Conservation (phyloP, 148 eudicot genomes). For the Spergularia bocconei region DNA sequence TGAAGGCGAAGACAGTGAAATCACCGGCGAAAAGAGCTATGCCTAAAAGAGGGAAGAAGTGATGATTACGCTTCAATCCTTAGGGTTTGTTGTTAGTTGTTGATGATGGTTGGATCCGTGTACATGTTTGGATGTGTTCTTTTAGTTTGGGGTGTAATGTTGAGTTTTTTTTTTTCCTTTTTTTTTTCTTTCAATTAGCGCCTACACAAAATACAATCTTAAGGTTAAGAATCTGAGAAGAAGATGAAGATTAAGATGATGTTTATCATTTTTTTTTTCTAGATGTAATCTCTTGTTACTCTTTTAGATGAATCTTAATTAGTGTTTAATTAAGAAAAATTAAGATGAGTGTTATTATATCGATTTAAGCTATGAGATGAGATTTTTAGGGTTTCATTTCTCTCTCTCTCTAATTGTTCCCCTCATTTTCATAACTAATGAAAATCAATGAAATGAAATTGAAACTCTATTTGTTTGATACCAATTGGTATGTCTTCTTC, state of each 20-base stretch:
- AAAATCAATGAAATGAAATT: not conserved
- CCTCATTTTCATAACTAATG: not conserved
- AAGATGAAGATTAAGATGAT: too few species aligned
- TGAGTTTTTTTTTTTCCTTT: conserved; percentile 9
- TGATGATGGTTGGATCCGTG: conserved; percentile 8
- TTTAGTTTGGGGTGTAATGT: conserved; percentile 22
- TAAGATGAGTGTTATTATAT: not conserved
- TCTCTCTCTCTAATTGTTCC: not conserved
- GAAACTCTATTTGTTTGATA: not conserved
- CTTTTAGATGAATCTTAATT: conserved; percentile 5
- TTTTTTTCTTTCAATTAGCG: conserved; percentile 16
- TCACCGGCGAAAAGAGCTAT: conserved; percentile 31
- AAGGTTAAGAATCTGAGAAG: not conserved
- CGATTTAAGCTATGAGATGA: conserved; percentile 20
- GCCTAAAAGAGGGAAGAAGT: conserved; percentile 38
- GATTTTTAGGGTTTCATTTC: conserved; percentile 10
- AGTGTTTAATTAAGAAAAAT: conserved; percentile 7
- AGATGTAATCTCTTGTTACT: conserved; percentile 5
- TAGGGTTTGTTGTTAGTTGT: conserved; percentile 13
- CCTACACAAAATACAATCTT: conserved; percentile 18
- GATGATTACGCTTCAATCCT: not conserved
- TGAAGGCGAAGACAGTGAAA: conserved; percentile 34
- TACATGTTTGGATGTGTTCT: conserved; percentile 27
- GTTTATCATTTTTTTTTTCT: not conserved
- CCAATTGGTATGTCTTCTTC: conserved; percentile 2